Evolutionary conservation across 192 early-diverging fungal genomes (phyloP).

Genomic region (Coemansia sp.): DNA sequence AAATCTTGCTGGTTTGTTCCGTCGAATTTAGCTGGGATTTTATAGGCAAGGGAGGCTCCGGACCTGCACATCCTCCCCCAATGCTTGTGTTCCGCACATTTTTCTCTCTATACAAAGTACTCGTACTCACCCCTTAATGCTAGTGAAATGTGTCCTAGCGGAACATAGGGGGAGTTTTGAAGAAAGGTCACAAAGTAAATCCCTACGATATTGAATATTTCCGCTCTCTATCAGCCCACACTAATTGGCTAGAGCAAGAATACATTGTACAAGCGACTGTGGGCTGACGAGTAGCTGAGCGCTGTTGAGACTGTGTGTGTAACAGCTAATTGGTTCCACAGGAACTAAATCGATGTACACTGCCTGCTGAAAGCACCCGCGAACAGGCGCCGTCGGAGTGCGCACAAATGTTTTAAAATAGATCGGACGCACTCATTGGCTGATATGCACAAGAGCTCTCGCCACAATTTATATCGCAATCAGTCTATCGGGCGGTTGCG

Average conservation of each 20-base stretch:
- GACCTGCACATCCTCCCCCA: conserved; percentile 3
- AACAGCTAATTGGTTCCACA: conserved; percentile 3
- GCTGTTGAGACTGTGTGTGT: conserved; percentile 1
- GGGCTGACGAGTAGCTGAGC: conserved; percentile 4
- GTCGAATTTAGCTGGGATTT: not conserved
- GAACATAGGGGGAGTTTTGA: not conserved
- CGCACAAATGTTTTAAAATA: conserved; percentile 2
- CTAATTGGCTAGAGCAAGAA: not conserved
- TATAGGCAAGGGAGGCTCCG: not conserved
- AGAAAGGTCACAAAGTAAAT: not conserved
- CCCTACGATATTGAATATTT: not conserved
- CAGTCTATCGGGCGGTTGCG: not conserved
- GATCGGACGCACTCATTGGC: not conserved
- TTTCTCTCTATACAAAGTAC: not conserved
- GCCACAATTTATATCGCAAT: not conserved
- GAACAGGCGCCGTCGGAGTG: not conserved
- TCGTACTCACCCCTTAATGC: not conserved
- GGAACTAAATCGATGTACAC: not conserved
- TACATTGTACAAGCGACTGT: not conserved
- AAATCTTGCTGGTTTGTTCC: not conserved
- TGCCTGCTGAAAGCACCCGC: not conserved
- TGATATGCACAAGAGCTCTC: not conserved
- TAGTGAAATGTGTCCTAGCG: not conserved
- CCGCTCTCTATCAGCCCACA: not conserved
- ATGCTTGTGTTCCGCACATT: conserved; percentile 4